Percentiles rank a stretch among this genome's conserved stretches.
phyloP scores from a whole-genome alignment of 805 yeast species.

The Hanseniaspora thailandica region DNA sequence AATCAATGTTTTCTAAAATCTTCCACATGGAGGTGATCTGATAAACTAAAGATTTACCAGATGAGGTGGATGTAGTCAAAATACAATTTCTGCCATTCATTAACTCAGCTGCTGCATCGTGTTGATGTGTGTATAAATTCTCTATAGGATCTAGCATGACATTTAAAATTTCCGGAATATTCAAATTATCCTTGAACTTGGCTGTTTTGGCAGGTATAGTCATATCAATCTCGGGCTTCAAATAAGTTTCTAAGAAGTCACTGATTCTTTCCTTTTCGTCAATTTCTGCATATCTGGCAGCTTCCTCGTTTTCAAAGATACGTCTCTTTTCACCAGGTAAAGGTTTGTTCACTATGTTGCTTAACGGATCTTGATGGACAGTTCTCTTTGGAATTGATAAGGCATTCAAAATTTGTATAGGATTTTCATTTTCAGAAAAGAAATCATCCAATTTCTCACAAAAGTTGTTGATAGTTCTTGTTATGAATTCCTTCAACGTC shows the following conservation, averaged over 20 bases:
- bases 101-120: slow-evolving; percentile 51
- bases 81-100: slow-evolving; percentile 59
- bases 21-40: slow-evolving; percentile 66
- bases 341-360: slow-evolving; percentile 18
- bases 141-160: slow-evolving; percentile 20
- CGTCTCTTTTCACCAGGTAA: slow-evolving; percentile 35
- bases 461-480: slow-evolving; percentile 46
- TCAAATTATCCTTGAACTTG: not conserved
- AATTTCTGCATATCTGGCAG: not conserved
- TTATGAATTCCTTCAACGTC: slow-evolving; percentile 50
- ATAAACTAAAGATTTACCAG: slow-evolving; percentile 88
- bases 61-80: slow-evolving; percentile 88
- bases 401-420: not conserved
- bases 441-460: slow-evolving; percentile 31
- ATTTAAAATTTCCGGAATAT: slow-evolving; percentile 6
- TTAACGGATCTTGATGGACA: slow-evolving; percentile 49
- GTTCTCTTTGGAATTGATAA: slow-evolving; percentile 38
- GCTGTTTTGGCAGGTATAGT: slow-evolving; percentile 3
- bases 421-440: slow-evolving; percentile 23
- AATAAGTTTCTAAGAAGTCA: slow-evolving; percentile 11
- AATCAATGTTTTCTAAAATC: slow-evolving; percentile 29
- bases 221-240: slow-evolving; percentile 13
- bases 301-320: slow-evolving; percentile 10
- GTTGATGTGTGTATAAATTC: slow-evolving; percentile 68
- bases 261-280: slow-evolving; percentile 4